These are phyloP conservation scores for Candida suzukii DNA, from an alignment of 805 yeast genomes.

Conservation along the genomic window DNA sequence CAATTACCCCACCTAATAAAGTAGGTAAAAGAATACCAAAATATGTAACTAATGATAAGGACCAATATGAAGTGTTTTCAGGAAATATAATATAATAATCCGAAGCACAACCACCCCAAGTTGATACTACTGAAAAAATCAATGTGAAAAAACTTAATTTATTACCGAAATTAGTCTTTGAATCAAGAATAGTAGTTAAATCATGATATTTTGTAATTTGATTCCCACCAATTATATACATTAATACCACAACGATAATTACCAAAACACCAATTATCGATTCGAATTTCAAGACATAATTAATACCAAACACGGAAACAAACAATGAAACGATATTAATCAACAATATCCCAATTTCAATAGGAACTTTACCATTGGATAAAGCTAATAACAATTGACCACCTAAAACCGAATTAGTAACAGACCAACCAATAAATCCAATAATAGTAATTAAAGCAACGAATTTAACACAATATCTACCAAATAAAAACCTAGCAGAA, in stretches of 20 bases:
- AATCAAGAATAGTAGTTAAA: slow-evolving; percentile 29
- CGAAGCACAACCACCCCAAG: slow-evolving; percentile 85
- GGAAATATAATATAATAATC: slow-evolving; percentile 83
- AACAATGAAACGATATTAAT: slow-evolving; percentile 56
- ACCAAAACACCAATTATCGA: slow-evolving; percentile 64
- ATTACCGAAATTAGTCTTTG: slow-evolving; percentile 49
- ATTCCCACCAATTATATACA: slow-evolving; percentile 56
- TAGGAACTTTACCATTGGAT: slow-evolving; percentile 57
- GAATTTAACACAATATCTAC: slow-evolving; percentile 78
- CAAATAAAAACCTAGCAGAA: slow-evolving; percentile 70
- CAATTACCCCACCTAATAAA: slow-evolving; percentile 67
- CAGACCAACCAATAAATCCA: slow-evolving; percentile 90
- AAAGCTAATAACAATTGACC: slow-evolving; percentile 73
- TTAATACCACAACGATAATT: slow-evolving; percentile 53
- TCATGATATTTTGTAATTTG: slow-evolving; percentile 29
- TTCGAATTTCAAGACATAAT: slow-evolving; percentile 62
- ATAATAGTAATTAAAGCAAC: slow-evolving; percentile 65
- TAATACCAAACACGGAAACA: slow-evolving; percentile 75
- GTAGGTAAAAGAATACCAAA: slow-evolving; percentile 67
- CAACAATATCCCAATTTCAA: slow-evolving; percentile 69
- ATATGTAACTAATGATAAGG: slow-evolving; percentile 55
- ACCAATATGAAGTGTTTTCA: slow-evolving; percentile 51
- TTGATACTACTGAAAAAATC: slow-evolving; percentile 70
- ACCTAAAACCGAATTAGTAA: slow-evolving; percentile 82
- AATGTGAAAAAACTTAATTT: slow-evolving; percentile 68